Evolutionary conservation across 202 grass and related monocot species (phyloP), one percentile per base, ranked within the genome.

Genomic region (Digitaria exilis): DNA sequence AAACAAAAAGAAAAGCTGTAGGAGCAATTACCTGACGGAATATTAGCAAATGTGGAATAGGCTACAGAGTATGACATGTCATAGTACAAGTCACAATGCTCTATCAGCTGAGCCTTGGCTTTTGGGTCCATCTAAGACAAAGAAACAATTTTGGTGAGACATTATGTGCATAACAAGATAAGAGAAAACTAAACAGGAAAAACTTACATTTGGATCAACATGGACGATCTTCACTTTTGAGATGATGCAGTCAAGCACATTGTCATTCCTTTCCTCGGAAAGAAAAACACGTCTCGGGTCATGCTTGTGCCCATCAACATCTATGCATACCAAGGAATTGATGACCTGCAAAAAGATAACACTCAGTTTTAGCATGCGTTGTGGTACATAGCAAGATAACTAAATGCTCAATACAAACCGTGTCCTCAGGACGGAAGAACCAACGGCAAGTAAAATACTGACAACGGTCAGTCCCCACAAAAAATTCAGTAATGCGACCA

Each of bases 221-320:
- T 78, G 68, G 9, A 86, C 48, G 28, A 97, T 97, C 46, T 80
- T 90, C 3, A 97, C 31, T 58, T 90, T 97, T 0, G 78, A 63
- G 0, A 92, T 88, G 0, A 97, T 84, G 74, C 95, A 97, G 15
- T 94, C 95, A 16, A 97, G 75, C 3, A 71, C 54, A 75, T 97
- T 97, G 2, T 94, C 92, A 67, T 97, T 97, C 32, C 82, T 97
- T 52, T 97, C 95, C 14, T 97, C 82, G 0, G 92, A 97, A 69
- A 97, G 91, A 31, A 97, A 97, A 54, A 97, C 75, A 24, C 95
- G 89, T 66, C 51, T 93, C 14, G 74, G 45, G 16, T 97, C 88
- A 56, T 89, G 86, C 8, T 46, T 70, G 7, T 82, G 43, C 0
- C 80, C 86, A 65, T 83, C 63, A 3, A 78, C 67, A 56, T 86